Evolutionary conservation across 805 yeast genomes (phyloP).

Genomic region (Suhomyces emberorum): DNA sequence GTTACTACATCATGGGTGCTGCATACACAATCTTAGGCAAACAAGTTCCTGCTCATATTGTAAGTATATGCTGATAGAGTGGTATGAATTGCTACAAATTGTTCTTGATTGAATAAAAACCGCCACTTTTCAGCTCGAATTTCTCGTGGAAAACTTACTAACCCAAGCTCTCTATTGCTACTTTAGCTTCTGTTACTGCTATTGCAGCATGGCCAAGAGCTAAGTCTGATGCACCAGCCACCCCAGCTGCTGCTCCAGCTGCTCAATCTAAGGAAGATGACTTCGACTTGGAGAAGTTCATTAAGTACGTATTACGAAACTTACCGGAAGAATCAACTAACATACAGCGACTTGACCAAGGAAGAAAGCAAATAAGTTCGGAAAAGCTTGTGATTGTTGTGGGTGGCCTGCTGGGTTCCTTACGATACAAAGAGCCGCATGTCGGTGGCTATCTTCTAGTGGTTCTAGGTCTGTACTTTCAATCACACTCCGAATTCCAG

Average conservation of each 20-base stretch:
- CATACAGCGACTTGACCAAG: constrained; percentile 38
- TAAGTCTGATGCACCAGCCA: constrained; percentile 19
- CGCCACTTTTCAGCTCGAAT: no score
- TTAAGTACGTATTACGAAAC: constrained; percentile 34
- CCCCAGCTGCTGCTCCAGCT: constrained; percentile 18
- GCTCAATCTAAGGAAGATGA: constrained; percentile 34
- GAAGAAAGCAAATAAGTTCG: constrained; percentile 42
- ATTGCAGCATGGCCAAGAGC: constrained; percentile 38
- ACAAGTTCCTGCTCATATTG: constrained; percentile 45
- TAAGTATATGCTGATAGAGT: constrained; percentile 21
- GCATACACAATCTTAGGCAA: constrained; percentile 42
- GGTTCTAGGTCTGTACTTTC: no score
- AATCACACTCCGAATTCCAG: no score
- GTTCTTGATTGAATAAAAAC: neutral
- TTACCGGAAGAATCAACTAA: constrained; percentile 8
- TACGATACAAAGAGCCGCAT: no score
- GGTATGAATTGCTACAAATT: no score
- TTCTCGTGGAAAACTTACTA: no score
- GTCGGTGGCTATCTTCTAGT: no score
- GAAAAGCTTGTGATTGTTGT: no score
- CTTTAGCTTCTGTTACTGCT: constrained; percentile 39
- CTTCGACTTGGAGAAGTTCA: constrained; percentile 41
- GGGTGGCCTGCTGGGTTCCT: no score
- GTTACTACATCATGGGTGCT: constrained; percentile 29
- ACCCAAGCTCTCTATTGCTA: constrained; percentile 38